Evolutionary conservation across 176 grass and related monocot species (phyloP), one percentile per base, ranked within the genome.

Genomic region (Eleusine coracana): DNA sequence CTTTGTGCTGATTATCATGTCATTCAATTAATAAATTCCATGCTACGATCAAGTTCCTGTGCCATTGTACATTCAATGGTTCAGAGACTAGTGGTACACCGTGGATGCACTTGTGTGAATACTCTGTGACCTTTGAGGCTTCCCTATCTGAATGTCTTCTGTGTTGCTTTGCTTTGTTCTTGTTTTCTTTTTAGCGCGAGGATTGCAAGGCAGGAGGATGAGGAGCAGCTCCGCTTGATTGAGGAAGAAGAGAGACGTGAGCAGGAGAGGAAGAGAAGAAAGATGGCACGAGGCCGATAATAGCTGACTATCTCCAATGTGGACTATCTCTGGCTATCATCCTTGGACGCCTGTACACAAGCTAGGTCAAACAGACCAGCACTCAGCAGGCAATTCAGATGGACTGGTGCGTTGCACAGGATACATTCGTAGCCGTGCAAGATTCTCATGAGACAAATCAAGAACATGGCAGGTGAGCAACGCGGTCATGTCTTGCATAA

Each of bases 211-310:
- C 37, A 88, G 79, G 96, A 99, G 83, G 93, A 99, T 31, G 96
- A 99, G n/a, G 93, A 96, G 63, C 66, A 99, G 58, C 89, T 99
- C 61, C 89, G 81, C 65, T 83, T 92, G 44, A 96, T 99, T 36
- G 91, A 96, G 87, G 89, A 99, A 85, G 96, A 99, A 86, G 96
- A 99, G 39, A 88, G 78, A 50, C 85, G 69, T 1, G 91, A 88
- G 60, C 75, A 89, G 70, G 85, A 85, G 87, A 91, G 87, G 76
- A 99, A 93, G 71, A 94, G 78, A 48, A 88, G 83, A 27, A 96
- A 88, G 75, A 65, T 90, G 63, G 73, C 54, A 25, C 70, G 66
- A 37, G 72, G 90, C 42, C 66, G 76, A 74, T 80, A 76, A 49
- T 44, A 65, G 42, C 61, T 31, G 49, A 67, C 36, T 54, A 36